Evolutionary conservation across 257 asterid species (phyloP).

Genomic region (Cinchona pubescens): DNA sequence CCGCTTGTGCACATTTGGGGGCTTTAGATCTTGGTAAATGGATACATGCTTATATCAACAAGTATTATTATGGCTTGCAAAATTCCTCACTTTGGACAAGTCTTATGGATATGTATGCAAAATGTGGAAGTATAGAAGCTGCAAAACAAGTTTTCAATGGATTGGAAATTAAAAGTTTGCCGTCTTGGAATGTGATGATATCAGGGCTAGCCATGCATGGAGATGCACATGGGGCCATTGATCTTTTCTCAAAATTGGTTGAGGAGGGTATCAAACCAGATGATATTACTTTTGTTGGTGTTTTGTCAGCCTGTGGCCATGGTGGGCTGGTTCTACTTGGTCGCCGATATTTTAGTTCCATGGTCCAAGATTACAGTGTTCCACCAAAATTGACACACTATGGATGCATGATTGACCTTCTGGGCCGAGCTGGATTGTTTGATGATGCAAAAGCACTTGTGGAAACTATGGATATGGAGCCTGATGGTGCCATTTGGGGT

Average conservation of each 20-base stretch:
- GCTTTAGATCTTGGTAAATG: slow-evolving; percentile 35
- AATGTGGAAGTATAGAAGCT: slow-evolving; percentile 26
- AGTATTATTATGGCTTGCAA: slow-evolving; percentile 7
- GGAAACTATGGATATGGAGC: slow-evolving; percentile 24
- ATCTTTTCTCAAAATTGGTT: slow-evolving; percentile 21
- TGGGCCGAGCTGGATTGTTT: slow-evolving; percentile 29
- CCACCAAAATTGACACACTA: slow-evolving; percentile 31
- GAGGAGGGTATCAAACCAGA: slow-evolving; percentile 22
- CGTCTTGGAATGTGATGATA: slow-evolving; percentile 38
- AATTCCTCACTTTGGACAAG: slow-evolving; percentile 26
- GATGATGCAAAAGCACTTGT: slow-evolving; percentile 25
- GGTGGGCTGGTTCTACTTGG: slow-evolving; percentile 31
- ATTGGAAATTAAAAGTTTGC: slow-evolving; percentile 21
- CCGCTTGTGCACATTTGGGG: slow-evolving; percentile 32
- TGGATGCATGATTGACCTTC: slow-evolving; percentile 37
- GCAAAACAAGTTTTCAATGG: slow-evolving; percentile 30
- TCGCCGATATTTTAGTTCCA: slow-evolving; percentile 20
- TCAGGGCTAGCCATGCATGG: slow-evolving; percentile 35
- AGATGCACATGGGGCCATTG: slow-evolving; percentile 23
- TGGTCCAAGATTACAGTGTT: slow-evolving; percentile 16
- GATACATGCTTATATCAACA: slow-evolving; percentile 34
- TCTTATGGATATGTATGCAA: slow-evolving; percentile 28
- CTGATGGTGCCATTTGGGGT: slow-evolving; percentile 35
- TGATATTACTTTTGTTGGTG: slow-evolving; percentile 23
- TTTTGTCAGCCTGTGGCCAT: slow-evolving; percentile 35